Evolutionary conservation across 139 green algal genomes (phyloP).

Genomic region (Tetradesmus lagerheimii): DNA sequence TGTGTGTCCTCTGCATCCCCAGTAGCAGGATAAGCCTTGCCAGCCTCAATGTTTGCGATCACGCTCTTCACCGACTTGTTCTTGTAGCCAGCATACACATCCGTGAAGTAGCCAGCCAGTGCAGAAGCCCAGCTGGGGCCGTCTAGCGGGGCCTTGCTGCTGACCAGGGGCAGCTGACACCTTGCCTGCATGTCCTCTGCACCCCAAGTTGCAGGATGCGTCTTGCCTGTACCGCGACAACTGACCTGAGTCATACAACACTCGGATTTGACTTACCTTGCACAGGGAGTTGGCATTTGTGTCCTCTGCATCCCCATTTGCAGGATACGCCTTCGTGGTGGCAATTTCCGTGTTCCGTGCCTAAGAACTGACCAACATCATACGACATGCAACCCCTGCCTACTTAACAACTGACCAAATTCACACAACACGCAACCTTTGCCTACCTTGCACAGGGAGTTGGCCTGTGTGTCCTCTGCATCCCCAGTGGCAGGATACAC

Average conservation of each 20-base stretch:
- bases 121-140: background rate
- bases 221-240: no score
- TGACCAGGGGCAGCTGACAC: constrained; percentile 4
- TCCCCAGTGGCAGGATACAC: constrained; percentile 52
- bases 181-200: no score
- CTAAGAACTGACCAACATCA: no score
- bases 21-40: constrained; percentile 53
- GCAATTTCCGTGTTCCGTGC: no score
- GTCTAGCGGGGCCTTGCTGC: background rate
- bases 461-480: constrained; percentile 60
- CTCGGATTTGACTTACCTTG: no score
- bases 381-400: background rate
- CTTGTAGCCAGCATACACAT: constrained; percentile 30
- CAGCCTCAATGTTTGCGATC: constrained; percentile 46
- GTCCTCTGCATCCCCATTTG: constrained; percentile 53
- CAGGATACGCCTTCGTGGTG: constrained; percentile 55
- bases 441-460: constrained; percentile 56
- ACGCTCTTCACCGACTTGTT: constrained; percentile 50
- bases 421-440: background rate
- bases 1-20: constrained; percentile 58
- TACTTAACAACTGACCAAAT: no score
- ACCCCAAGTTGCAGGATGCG: no score
- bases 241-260: no score
- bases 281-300: constrained; percentile 59
- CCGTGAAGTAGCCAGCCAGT: constrained; percentile 20